These are phyloP conservation scores for Mortierella sp. DNA, from an alignment of 371 early-diverging fungal genomes.

Conservation along the genomic window DNA sequence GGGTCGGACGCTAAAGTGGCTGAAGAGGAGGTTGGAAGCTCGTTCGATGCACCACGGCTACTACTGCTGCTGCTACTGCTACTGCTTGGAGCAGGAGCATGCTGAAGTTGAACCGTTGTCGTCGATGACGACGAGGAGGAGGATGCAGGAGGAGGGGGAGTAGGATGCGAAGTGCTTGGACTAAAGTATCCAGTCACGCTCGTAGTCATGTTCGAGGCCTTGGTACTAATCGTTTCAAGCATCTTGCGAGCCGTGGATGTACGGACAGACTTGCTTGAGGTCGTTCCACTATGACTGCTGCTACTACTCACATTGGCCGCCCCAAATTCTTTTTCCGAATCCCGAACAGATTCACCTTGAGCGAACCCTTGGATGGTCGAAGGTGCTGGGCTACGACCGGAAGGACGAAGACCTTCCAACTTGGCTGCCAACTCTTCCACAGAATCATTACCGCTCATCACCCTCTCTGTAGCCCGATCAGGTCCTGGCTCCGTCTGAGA, in stretches of 20 bases:
- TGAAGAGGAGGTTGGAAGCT: slow-evolving; percentile 5
- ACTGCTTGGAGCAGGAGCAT: slow-evolving; percentile 2
- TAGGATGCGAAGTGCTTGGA: slow-evolving; percentile 6
- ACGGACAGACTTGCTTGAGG: slow-evolving; percentile 18
- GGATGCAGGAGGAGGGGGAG: not conserved
- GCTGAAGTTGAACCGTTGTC: not conserved
- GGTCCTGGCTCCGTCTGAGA: slow-evolving; percentile 32
- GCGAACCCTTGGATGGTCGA: slow-evolving; percentile 18
- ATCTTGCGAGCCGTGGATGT: slow-evolving; percentile 40
- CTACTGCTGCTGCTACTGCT: slow-evolving; percentile 2
- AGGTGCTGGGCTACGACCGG: slow-evolving; percentile 20
- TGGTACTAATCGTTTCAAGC: slow-evolving; percentile 28
- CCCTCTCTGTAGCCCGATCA: slow-evolving; percentile 15
- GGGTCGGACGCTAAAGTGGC: slow-evolving; percentile 4
- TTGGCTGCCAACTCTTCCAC: slow-evolving; percentile 25
- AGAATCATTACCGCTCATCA: slow-evolving; percentile 10
- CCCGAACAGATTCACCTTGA: slow-evolving; percentile 20
- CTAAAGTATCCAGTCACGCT: slow-evolving; percentile 44
- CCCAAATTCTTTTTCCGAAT: slow-evolving; percentile 11
- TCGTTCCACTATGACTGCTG: not conserved
- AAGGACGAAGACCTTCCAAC: slow-evolving; percentile 24
- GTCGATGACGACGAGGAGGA: slow-evolving; percentile 1
- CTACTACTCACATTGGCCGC: too few species aligned
- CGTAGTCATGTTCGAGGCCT: slow-evolving; percentile 24
- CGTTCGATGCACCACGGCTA: slow-evolving; percentile 5